Evolutionary conservation across 495 filamentous ascomycete species (phyloP), one percentile per base, ranked within the genome.

Genomic region (Xylaria grammica): DNA sequence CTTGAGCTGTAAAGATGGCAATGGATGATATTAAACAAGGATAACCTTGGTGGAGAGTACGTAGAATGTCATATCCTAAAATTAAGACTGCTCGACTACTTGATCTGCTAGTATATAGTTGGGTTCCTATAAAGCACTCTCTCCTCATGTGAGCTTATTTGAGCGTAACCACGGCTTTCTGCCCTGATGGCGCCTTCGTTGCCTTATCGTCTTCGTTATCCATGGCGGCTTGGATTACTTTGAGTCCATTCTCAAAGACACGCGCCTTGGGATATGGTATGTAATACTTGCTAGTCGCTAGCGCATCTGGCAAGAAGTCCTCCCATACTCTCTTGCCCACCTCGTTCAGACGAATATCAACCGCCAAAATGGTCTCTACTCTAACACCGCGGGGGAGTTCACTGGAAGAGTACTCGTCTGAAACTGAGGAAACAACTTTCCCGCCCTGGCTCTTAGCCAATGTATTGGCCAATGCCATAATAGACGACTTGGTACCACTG

Each of bases 111-210:
- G 11, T 36, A 36, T 11, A 11, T 36, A 36, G 5, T 36, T 36
- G 11, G 34, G 11, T 11, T 36, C 11, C 6, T 36, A 36, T 36
- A 36, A 36, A 11, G 11, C 11, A 36, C 11, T 36, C 5, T 36
- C 34, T 36, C 11, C 5, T 6, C 11, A 36, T 36, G 11, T 22
- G 10, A 8, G 17, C 1, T 42, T 56, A 56, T 15, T 42, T 56
- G 44, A 60, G 42, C 9, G 29, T 67, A 62, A 79, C 68, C 36
- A 82, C 78, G 7, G 75, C 26, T 55, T 82, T 81, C 59, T 52
- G 67, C 4, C 74, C 80, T 26, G 76, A 77, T 4, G 79, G 71
- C 1, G 77, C 77, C 60, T 73, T 74, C 27, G 54, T 71, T 17
- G 22, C 4, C 9, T 24, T 20, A 9, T 55, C 20, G 1, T 26